Base-by-base conservation (phyloP, 345 rosid genomes). In the Kandelia obovata region DNA sequence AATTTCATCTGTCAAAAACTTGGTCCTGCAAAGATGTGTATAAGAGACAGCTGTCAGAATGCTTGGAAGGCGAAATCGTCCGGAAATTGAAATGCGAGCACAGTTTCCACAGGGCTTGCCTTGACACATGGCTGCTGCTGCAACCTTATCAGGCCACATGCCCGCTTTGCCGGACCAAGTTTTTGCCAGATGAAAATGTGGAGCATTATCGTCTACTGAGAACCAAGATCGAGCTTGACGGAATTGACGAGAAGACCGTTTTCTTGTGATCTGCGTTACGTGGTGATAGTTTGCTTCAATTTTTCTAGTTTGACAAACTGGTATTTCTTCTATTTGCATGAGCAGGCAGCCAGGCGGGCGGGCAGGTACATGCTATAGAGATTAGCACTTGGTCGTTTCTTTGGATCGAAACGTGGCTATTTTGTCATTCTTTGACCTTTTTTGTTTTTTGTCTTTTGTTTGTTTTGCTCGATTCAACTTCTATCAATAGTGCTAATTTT, bases 91-190 rank as follows among this genome's bases (percentile, higher is more conserved):
- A 64, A 35, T 86, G 90, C 69, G 64, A 77, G 31, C 90, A 86
- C 52, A 49, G 71, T 13, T 86, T 81, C 71, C 90, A 86, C 66
- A 83, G 62, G 72, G 86, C 69, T 52, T 86, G 90, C 55, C 35
- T 86, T 4, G 89, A 86, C 68, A 57, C 27, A 61, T 86, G 90
- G 89, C 59, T 86, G 39, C 77, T 72, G 17, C 80, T 72, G 32
- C 66, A 61, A 1, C 15, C 0, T 53, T 46, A 58, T 53, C 53
- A 49, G 69, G 84, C 86, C 6, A 82, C 87, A 0, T 86, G 89
- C 32, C 89, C 89, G 7, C 82, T 86, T 46, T 86, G 89, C 73
- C 43, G 89, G 58, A 73, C 71, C 7, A 81, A 71, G 69, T 77
- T 83, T 8, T 66, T 85, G 75, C 84, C 89, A 1, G 87, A 85